These are phyloP conservation scores for Coemansia brasiliensis DNA, from an alignment of 192 early-diverging fungal genomes.

Conservation along the genomic window DNA sequence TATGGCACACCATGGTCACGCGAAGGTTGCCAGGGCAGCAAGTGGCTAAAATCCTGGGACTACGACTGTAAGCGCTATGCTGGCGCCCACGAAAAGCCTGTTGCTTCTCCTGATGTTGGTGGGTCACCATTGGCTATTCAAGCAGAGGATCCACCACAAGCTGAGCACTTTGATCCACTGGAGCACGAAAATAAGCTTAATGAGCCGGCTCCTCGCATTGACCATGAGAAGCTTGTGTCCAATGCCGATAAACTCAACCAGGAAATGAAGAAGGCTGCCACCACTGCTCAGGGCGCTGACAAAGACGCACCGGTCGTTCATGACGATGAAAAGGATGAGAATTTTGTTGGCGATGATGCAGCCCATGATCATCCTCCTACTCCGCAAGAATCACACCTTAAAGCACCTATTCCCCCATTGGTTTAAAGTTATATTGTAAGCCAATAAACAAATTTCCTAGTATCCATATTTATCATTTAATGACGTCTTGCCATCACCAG, in stretches of 20 bases:
- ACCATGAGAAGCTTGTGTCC: conserved; percentile 49
- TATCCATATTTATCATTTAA: no score
- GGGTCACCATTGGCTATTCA: conserved; percentile 7
- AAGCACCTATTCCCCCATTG: not conserved
- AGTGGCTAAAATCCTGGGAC: conserved; percentile 82
- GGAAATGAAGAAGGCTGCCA: conserved; percentile 40
- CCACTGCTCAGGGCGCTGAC: conserved; percentile 12
- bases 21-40: conserved; percentile 71
- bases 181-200: conserved; percentile 57
- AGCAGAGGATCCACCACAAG: conserved; percentile 32
- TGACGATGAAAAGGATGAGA: conserved; percentile 32
- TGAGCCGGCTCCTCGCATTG: conserved; percentile 48
- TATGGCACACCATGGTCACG: conserved; percentile 82
- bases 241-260: conserved; percentile 29
- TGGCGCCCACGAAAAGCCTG: conserved; percentile 11
- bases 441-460: no score
- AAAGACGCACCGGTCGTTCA: conserved; percentile 7
- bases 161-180: conserved; percentile 51
- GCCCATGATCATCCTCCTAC: conserved; percentile 14
- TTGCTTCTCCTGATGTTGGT: conserved; percentile 10
- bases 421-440: no score
- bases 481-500: conserved; percentile 10
- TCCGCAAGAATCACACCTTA: not conserved
- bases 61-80: conserved; percentile 68
- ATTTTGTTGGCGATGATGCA: conserved; percentile 36